Evolutionary conservation across 371 early-diverging fungal species (phyloP).

Genomic region (Haplosporangium sp.): DNA sequence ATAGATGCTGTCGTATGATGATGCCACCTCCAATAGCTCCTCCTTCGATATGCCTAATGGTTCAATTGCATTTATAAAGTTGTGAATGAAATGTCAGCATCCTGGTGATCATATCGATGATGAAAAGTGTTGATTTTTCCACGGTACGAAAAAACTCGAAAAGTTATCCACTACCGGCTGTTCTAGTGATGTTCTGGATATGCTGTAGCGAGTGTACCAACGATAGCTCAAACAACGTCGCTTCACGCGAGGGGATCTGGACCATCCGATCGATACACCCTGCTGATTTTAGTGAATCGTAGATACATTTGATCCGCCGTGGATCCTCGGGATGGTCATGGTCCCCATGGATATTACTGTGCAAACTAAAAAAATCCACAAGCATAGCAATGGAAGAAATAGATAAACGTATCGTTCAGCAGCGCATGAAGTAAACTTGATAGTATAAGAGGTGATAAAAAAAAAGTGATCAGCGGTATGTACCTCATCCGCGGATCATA

Average conservation of each 20-base stretch:
- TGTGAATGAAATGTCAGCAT: not conserved
- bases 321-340: slow-evolving; percentile 82
- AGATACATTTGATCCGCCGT: slow-evolving; percentile 73
- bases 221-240: slow-evolving; percentile 64
- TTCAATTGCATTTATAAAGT: not conserved
- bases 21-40: slow-evolving; percentile 47
- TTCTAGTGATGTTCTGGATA: slow-evolving; percentile 54
- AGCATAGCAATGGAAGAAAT: not conserved
- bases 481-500: slow-evolving; percentile 77
- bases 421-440: not conserved
- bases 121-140: not conserved
- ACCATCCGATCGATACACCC: slow-evolving; percentile 65
- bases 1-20: slow-evolving; percentile 77
- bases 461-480: slow-evolving; percentile 34
- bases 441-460: not conserved
- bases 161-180: slow-evolving; percentile 51
- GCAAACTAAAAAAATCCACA: slow-evolving; percentile 26
- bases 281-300: slow-evolving; percentile 61
- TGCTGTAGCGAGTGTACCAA: slow-evolving; percentile 70
- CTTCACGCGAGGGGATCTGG: slow-evolving; percentile 62
- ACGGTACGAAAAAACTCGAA: not conserved
- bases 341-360: slow-evolving; percentile 62
- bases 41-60: slow-evolving; percentile 41
- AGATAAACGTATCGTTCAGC: not conserved
- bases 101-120: not conserved